Conservation (phyloP, 2,329 filamentous ascomycete genomes). For the Lojkania enalia region DNA sequence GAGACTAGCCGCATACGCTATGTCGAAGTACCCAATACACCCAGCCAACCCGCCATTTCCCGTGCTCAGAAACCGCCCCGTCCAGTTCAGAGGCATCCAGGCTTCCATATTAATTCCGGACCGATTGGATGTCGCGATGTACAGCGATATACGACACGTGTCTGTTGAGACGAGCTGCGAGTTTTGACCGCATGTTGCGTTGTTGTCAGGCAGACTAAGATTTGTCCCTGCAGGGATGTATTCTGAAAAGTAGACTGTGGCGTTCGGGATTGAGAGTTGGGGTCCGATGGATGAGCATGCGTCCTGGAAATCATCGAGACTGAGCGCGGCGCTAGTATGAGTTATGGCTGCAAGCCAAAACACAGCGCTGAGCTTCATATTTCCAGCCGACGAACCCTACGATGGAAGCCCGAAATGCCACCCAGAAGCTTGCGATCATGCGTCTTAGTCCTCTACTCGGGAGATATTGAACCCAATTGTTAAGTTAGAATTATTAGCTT, state of each 20-base stretch:
- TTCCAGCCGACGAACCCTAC: too few species aligned
- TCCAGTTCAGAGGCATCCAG: conserved; percentile 49
- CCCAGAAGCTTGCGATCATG: too few species aligned
- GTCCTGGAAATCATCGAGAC: conserved; percentile 22
- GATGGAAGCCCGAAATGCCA: too few species aligned
- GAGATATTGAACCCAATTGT: too few species aligned
- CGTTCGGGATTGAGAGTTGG: conserved; percentile 36
- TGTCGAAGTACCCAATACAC: conserved; percentile 39
- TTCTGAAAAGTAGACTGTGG: conserved; percentile 43
- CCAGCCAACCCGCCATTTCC: conserved; percentile 45
- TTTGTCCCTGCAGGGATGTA: conserved; percentile 48
- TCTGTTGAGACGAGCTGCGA: conserved; percentile 34
- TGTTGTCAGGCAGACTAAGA: conserved; percentile 43
- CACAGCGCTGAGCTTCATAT: too few species aligned
- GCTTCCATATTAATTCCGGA: conserved; percentile 50
- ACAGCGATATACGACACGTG: conserved; percentile 47
- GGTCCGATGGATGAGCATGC: conserved; percentile 34
- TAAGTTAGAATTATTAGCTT: too few species aligned
- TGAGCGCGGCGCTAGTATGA: too few species aligned
- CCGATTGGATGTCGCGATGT: conserved; percentile 45
- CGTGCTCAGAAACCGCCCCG: conserved; percentile 39
- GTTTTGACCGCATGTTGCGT: conserved; percentile 42
- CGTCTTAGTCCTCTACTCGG: too few species aligned
- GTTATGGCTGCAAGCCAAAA: too few species aligned
- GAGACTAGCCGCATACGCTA: conserved; percentile 38